A percentile compares a stretch with the other conserved stretches of the same genome.
These are phyloP conservation scores for Yamadazyma aaseri DNA, from an alignment of 1,139 yeast species.

Conservation along the genomic window DNA sequence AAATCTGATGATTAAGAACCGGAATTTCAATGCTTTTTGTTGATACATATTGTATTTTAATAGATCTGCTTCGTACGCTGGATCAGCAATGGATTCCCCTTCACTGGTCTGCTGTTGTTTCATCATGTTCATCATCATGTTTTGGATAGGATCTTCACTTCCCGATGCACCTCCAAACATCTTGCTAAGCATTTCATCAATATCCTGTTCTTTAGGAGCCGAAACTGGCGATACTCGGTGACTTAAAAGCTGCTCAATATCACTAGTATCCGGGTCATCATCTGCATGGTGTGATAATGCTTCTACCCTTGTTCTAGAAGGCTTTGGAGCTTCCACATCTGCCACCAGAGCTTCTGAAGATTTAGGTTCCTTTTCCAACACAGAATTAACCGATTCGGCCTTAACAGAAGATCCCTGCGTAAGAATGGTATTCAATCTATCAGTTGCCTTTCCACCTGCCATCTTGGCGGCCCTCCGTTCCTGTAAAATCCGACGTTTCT, in stretches of 20 bases:
- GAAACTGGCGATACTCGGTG: conserved; percentile 13
- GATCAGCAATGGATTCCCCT: conserved; percentile 16
- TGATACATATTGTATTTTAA: conserved; percentile 31
- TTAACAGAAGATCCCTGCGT: conserved; percentile 43
- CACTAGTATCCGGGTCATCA: conserved; percentile 19
- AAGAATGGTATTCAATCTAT: conserved; percentile 50
- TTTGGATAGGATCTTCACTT: conserved; percentile 24
- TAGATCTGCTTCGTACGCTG: conserved; percentile 31
- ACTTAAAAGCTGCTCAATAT: conserved; percentile 17
- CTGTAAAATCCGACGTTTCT: conserved; percentile 58
- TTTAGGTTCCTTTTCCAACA: conserved; percentile 26
- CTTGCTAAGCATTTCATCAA: conserved; percentile 37
- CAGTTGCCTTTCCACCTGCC: conserved; percentile 55
- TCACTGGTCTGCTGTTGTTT: conserved; percentile 12
- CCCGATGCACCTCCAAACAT: conserved; percentile 23
- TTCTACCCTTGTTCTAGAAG: neutral
- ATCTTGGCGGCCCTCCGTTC: conserved; percentile 73
- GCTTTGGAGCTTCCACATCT: conserved; percentile 2
- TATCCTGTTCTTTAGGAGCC: conserved; percentile 6
- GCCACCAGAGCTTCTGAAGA: conserved; percentile 4
- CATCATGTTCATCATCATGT: conserved; percentile 32
- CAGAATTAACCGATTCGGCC: conserved; percentile 29
- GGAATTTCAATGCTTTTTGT: conserved; percentile 31
- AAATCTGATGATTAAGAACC: conserved; percentile 33
- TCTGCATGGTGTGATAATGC: conserved; percentile 10